Evolutionary conservation across 768 basidiomycete genomes (phyloP).

Genomic region (Lactifluus hygrophoroides): DNA sequence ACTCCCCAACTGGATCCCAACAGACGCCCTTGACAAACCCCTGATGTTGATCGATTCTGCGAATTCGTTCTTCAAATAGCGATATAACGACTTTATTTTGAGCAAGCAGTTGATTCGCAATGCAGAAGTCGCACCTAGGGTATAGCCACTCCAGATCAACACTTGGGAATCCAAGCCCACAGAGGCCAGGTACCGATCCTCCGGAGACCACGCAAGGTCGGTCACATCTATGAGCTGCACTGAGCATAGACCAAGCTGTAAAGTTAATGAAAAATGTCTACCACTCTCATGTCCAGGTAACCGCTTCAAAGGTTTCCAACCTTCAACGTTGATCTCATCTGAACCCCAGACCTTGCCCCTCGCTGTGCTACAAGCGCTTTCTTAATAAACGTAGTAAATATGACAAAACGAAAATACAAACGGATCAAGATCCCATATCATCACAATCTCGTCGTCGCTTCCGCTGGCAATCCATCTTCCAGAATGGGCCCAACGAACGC

Average conservation of each 20-base stretch:
- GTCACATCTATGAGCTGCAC: conserved; percentile 61
- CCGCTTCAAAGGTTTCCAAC: conserved; percentile 90
- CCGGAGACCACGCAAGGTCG: conserved; percentile 91
- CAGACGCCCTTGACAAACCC: conserved; percentile 98
- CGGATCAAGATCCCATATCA: conserved; percentile 98
- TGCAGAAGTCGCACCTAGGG: conserved; percentile 52
- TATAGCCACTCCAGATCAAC: conserved; percentile 89
- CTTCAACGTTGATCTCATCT: conserved; percentile 93
- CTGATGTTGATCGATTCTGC: conserved; percentile 80
- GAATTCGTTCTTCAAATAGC: conserved; percentile 55
- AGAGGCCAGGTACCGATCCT: conserved; percentile 86
- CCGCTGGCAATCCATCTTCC: conserved; percentile 94
- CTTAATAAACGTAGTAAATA: background rate
- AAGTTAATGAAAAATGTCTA: conserved; percentile 30
- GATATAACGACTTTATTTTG: background rate
- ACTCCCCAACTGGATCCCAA: conserved; percentile 98
- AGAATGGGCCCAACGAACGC: conserved; percentile 89
- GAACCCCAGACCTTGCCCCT: conserved; percentile 89
- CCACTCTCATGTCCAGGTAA: conserved; percentile 94
- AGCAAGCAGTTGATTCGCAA: background rate
- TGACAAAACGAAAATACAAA: conserved; percentile 37
- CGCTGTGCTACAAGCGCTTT: conserved; percentile 43
- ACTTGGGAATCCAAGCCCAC: conserved; percentile 90
- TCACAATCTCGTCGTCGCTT: conserved; percentile 89
- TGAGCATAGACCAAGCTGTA: conserved; percentile 3